Evolutionary conservation across 345 rosid genomes (phyloP), one percentile per base, ranked within the genome.

Genomic region (Populus ilicifolia): DNA sequence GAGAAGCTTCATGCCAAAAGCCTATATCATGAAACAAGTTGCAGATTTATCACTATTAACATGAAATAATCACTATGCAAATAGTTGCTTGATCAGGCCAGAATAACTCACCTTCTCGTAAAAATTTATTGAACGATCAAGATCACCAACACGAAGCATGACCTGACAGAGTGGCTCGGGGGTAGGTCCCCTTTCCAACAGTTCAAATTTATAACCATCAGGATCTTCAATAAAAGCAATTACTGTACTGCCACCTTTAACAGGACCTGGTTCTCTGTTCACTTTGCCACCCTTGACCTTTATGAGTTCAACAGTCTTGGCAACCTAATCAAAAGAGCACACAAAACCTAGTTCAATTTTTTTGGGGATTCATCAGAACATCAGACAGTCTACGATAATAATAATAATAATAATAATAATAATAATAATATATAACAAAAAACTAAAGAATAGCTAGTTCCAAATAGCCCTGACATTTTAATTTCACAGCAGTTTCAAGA

Each of bases 61-160:
- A 75, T 13, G 17, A 72, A 35, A 67, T 75, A 33, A 72, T 23
- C 33, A 50, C 17, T 39, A 65, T 20, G 63, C 63, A 59, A 11
- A 59, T 59, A n/a, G 63, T 59, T 59, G 63, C 63, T 59, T 59
- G 63, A n/a, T 59, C 63, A 59, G 6, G 29, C 27, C 63, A 59
- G 27, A n/a, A 59, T 59, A n/a, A 35, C 85, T 87, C 77, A 96
- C 99, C 91, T 92, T 90, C 90, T 96, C 95, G 39, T 93, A 96
- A 82, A 96, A 96, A 44, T 89, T 92, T 76, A 96, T 88, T 65
- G 99, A 84, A 71, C 90, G 96, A 74, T 90, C 93, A 63, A 96
- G 97, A 89, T 96, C 97, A 35, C 98, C 97, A 82, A 96, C 99
- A 72, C 97, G 98, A 78, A 96, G 97, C 99, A 96, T 96, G 80